These are phyloP conservation scores for Austroboletus niveus DNA, from an alignment of 1,284 basidiomycete genomes.

Conservation along the genomic window DNA sequence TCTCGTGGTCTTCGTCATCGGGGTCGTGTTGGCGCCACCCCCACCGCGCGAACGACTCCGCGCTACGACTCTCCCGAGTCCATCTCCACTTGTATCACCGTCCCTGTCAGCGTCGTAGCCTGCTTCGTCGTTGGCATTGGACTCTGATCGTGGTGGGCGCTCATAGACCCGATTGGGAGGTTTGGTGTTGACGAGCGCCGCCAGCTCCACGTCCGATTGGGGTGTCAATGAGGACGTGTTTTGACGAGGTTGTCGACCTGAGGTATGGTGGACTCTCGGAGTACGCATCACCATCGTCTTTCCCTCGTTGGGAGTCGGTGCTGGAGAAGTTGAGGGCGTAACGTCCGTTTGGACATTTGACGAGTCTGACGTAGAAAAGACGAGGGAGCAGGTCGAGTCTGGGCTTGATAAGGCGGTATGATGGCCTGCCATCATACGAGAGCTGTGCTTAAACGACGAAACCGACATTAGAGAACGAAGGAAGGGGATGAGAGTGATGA, in stretches of 20 bases:
- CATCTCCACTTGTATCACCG: neutral
- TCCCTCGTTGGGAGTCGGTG: neutral
- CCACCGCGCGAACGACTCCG: neutral
- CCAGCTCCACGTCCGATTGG: neutral
- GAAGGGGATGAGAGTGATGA: neutral
- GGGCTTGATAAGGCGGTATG: conserved; percentile 4
- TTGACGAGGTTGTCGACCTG: conserved; percentile 1
- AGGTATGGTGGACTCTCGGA: conserved; percentile 11
- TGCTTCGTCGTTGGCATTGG: conserved; percentile 14
- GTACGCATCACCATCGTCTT: conserved; percentile 1
- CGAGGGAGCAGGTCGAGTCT: conserved; percentile 13
- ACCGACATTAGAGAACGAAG: conserved; percentile 10
- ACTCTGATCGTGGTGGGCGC: neutral
- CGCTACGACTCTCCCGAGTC: too few species aligned
- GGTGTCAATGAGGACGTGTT: neutral
- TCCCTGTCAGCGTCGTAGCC: conserved; percentile 30
- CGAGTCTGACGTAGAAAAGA: conserved; percentile 13
- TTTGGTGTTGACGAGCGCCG: neutral
- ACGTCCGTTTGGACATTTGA: conserved; percentile 20
- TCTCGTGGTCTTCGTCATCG: neutral
- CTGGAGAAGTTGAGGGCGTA: conserved; percentile 22
- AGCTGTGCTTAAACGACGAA: conserved; percentile 15
- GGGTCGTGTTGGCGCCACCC: neutral
- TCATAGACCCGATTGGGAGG: neutral
- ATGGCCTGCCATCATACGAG: conserved; percentile 1